Evolutionary conservation across 352 stramenopile species (phyloP).

Genomic region (Globisporangium irregulare): DNA sequence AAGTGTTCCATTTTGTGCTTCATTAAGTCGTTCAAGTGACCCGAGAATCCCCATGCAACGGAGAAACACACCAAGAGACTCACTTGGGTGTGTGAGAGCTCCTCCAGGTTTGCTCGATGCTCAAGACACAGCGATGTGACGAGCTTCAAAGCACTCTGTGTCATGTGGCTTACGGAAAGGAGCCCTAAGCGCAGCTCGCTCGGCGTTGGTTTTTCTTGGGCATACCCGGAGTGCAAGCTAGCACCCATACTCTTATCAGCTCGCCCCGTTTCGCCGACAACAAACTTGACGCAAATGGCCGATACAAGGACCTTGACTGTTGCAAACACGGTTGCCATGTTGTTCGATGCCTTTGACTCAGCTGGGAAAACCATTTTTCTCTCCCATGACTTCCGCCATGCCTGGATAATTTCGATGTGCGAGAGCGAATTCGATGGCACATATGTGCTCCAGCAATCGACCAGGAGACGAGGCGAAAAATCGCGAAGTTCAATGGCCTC

Average conservation of each 20-base stretch:
- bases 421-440: constrained; percentile 2
- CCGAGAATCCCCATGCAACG: constrained; percentile 48
- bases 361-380: neutral
- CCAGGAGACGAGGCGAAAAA: constrained; percentile 12
- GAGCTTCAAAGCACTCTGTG: constrained; percentile 29
- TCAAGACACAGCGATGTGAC: constrained; percentile 36
- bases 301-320: constrained; percentile 26
- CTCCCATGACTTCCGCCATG: constrained; percentile 5
- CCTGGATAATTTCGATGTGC: constrained; percentile 7
- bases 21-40: constrained; percentile 35
- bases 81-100: constrained; percentile 25
- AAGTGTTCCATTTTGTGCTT: constrained; percentile 51
- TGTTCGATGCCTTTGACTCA: constrained; percentile 3
- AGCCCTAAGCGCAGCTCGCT: constrained; percentile 25
- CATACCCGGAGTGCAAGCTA: neutral
- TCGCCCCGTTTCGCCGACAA: constrained; percentile 18
- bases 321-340: constrained; percentile 27
- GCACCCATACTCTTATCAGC: neutral
- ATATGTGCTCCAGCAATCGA: constrained; percentile 14
- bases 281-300: constrained; percentile 30
- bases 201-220: neutral
- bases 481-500: constrained; percentile 10
- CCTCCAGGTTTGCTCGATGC: constrained; percentile 33
- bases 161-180: constrained; percentile 47
- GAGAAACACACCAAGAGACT: constrained; percentile 38